These are phyloP conservation scores for Henningerozyma blattae DNA, from an alignment of 805 yeast species.

Conservation along the genomic window DNA sequence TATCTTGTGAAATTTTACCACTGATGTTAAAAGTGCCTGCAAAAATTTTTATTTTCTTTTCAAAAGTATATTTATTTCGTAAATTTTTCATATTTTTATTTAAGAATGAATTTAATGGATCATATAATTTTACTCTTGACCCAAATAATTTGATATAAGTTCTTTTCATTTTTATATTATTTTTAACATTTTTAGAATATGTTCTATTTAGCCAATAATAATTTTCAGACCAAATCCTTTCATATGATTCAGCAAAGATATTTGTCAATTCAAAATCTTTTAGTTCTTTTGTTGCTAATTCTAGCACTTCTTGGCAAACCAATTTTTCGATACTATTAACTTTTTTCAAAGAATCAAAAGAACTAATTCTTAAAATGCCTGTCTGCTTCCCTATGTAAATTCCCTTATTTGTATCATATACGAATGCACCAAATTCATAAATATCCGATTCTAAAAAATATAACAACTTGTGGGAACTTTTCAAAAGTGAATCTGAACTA, in stretches of 20 bases:
- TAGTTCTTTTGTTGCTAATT: conserved; percentile 30
- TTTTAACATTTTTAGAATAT: conserved; percentile 36
- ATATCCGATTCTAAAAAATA: conserved; percentile 52
- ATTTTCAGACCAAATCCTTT: conserved; percentile 85
- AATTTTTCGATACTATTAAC: conserved; percentile 66
- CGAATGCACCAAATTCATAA: conserved; percentile 74
- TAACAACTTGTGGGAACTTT: conserved; percentile 29
- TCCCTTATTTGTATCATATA: conserved; percentile 48
- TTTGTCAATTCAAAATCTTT: conserved; percentile 26
- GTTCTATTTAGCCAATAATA: conserved; percentile 76
- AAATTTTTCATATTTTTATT: conserved; percentile 47
- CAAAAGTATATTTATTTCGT: conserved; percentile 43
- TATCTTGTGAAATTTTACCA: conserved; percentile 49
- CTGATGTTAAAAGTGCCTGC: conserved; percentile 83
- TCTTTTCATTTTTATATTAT: conserved; percentile 18
- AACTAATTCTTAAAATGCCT: conserved; percentile 83
- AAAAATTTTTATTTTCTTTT: conserved; percentile 50
- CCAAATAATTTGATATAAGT: conserved; percentile 18
- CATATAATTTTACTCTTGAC: conserved; percentile 55
- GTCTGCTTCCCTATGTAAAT: conserved; percentile 69
- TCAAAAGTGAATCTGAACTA: conserved; percentile 25
- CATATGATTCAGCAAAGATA: conserved; percentile 54
- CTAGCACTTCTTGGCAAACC: conserved; percentile 56
- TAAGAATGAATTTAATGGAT: conserved; percentile 80
- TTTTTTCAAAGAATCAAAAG: conserved; percentile 81